Evolutionary conservation across 768 basidiomycete species (phyloP).

Genomic region (Collybia sordida): DNA sequence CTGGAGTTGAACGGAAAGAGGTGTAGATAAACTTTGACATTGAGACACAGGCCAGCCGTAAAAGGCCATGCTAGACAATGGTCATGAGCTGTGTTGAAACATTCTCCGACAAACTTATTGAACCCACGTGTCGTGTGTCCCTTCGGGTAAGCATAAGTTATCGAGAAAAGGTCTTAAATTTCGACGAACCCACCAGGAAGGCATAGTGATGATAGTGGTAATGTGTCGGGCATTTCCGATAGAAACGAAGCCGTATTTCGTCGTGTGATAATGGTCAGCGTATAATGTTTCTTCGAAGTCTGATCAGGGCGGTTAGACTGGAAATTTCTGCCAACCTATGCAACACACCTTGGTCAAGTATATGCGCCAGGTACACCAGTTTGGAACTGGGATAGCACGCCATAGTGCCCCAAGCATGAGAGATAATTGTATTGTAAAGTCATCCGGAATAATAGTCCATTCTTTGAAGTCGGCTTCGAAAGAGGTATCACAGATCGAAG

Average conservation of each 20-base stretch:
- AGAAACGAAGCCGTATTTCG: slow-evolving; percentile 58
- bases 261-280: slow-evolving; percentile 57
- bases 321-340: neutral
- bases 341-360: slow-evolving; percentile 52
- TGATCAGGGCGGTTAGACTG: slow-evolving; percentile 19
- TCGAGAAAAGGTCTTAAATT: slow-evolving; percentile 9
- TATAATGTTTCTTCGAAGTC: slow-evolving; percentile 43
- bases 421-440: slow-evolving; percentile 25
- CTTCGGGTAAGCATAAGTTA: slow-evolving; percentile 24
- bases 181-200: slow-evolving; percentile 62
- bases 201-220: slow-evolving; percentile 69
- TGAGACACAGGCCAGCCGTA: slow-evolving; percentile 87
- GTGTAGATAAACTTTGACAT: slow-evolving; percentile 69
- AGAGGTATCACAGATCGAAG: no score
- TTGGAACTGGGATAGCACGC: slow-evolving; percentile 39
- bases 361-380: slow-evolving; percentile 56
- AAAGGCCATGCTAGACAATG: slow-evolving; percentile 63
- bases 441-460: slow-evolving; percentile 23
- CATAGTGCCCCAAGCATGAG: slow-evolving; percentile 38
- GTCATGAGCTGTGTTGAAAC: neutral
- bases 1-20: slow-evolving; percentile 66
- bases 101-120: neutral
- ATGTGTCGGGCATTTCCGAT: slow-evolving; percentile 61
- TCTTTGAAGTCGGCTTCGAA: slow-evolving; percentile 12
- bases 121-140: slow-evolving; percentile 71